Conservation (phyloP, 225 moss, liverwort and hornwort genomes). For the Pseudisothecium myosuroides region DNA sequence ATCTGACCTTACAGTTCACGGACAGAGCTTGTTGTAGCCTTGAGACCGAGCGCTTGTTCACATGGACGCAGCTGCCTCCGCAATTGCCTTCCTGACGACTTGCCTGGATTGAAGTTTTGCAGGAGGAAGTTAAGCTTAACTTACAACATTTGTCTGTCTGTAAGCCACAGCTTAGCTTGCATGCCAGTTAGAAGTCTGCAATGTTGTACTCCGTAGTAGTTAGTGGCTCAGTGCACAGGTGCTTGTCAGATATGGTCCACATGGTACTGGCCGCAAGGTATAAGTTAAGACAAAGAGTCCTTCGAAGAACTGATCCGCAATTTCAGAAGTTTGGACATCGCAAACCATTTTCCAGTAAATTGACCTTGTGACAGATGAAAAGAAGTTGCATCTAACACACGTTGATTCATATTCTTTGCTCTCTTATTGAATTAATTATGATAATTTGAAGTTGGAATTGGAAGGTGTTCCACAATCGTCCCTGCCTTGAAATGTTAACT, state of each 20-base stretch:
- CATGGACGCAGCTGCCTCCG: neutral
- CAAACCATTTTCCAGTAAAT: neutral
- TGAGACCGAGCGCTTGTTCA: neutral
- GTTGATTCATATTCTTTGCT: neutral
- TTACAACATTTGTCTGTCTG: neutral
- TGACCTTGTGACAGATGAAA: neutral
- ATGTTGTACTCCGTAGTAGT: neutral
- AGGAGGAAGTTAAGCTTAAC: neutral
- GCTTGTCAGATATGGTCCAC: neutral
- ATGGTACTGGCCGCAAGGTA: neutral
- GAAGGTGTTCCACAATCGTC: accelerated
- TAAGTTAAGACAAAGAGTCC: neutral
- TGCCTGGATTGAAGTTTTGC: neutral
- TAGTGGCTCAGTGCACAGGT: neutral
- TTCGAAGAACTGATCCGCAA: neutral
- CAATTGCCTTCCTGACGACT: neutral
- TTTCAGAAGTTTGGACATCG: neutral
- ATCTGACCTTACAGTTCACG: neutral
- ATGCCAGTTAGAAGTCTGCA: neutral
- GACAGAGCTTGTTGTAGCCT: neutral
- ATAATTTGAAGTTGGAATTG: neutral
- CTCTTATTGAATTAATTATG: neutral
- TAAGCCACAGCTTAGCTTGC: neutral
- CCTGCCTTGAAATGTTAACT: neutral
- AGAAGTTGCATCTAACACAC: neutral